Percentiles rank a stretch among this genome's conserved stretches.
Evolutionary conservation across 2,329 filamentous ascomycete species (phyloP).

Genomic region (Cladophialophora yegresii): DNA sequence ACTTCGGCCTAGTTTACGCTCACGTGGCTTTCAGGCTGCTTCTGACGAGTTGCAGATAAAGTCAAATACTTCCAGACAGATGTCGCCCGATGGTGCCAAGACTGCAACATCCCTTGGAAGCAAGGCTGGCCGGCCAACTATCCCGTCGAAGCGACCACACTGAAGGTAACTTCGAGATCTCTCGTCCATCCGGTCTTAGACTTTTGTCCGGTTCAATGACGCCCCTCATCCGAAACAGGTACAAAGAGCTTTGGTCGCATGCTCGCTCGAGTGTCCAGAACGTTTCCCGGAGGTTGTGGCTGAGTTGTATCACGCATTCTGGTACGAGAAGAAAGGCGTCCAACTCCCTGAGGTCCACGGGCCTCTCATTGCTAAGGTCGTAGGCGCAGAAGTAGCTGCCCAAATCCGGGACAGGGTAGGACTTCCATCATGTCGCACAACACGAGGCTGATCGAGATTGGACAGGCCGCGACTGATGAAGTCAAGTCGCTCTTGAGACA

Average conservation of each 20-base stretch:
- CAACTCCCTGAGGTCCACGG: constrained; percentile 30
- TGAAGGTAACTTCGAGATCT: constrained; percentile 42
- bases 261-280: constrained; percentile 47
- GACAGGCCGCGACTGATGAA: constrained; percentile 21
- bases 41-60: constrained; percentile 52
- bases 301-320: constrained; percentile 55
- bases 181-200: background rate
- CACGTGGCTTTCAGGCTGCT: no score
- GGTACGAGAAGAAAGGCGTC: constrained; percentile 49
- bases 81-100: constrained; percentile 56
- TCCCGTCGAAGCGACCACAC: constrained; percentile 51
- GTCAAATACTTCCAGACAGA: constrained; percentile 58
- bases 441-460: background rate
- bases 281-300: constrained; percentile 47
- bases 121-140: constrained; percentile 58
- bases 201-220: background rate
- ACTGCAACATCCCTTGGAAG: constrained; percentile 57
- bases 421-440: constrained; percentile 28
- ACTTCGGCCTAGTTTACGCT: background rate
- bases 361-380: constrained; percentile 45
- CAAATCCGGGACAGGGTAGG: constrained; percentile 47
- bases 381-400: constrained; percentile 49
- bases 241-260: constrained; percentile 56
- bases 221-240: constrained; percentile 47
- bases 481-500: constrained; percentile 49